A percentile compares a stretch with the other conserved stretches of the same genome.
Conservation (phyloP, 1,284 basidiomycete species). For the Marasmius sp. region DNA sequence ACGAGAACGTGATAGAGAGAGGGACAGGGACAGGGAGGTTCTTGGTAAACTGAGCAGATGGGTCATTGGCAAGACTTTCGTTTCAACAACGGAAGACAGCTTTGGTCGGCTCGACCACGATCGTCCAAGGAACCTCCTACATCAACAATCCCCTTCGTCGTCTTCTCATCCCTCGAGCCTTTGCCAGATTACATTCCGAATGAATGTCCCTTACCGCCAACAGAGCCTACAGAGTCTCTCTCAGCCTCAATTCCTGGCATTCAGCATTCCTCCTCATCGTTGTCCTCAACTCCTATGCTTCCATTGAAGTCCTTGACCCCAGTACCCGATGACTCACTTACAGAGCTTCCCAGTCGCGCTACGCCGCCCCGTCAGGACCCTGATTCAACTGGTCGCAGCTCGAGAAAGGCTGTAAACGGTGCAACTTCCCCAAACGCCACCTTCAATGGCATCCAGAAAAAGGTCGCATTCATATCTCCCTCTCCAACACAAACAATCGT, state of each 20-base stretch:
- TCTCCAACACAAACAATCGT: slow-evolving; percentile 48
- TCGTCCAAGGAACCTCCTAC: slow-evolving; percentile 85
- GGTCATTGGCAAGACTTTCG: no score
- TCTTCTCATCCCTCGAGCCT: slow-evolving; percentile 84
- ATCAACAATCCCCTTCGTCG: slow-evolving; percentile 90
- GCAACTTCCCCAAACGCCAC: slow-evolving; percentile 34
- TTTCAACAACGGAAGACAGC: no score
- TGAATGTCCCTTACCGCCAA: slow-evolving; percentile 50
- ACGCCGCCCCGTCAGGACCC: slow-evolving; percentile 19
- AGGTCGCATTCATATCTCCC: slow-evolving; percentile 82
- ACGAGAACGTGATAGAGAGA: no score
- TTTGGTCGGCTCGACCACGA: slow-evolving; percentile 76
- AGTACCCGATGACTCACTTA: background rate
- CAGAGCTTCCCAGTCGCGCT: background rate
- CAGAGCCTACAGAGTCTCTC: slow-evolving; percentile 38
- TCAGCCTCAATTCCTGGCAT: slow-evolving; percentile 4
- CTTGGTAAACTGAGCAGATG: no score
- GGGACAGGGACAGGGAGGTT: no score
- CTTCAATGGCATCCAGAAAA: slow-evolving; percentile 61
- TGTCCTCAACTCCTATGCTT: slow-evolving; percentile 25
- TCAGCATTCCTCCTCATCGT: slow-evolving; percentile 24
- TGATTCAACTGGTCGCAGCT: slow-evolving; percentile 50
- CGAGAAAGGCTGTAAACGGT: slow-evolving; percentile 50
- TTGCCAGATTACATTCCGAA: slow-evolving; percentile 59
- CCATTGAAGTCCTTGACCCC: slow-evolving; percentile 7